Conservation (phyloP, 331 rosid species). For the Pyracantha coccinea region DNA sequence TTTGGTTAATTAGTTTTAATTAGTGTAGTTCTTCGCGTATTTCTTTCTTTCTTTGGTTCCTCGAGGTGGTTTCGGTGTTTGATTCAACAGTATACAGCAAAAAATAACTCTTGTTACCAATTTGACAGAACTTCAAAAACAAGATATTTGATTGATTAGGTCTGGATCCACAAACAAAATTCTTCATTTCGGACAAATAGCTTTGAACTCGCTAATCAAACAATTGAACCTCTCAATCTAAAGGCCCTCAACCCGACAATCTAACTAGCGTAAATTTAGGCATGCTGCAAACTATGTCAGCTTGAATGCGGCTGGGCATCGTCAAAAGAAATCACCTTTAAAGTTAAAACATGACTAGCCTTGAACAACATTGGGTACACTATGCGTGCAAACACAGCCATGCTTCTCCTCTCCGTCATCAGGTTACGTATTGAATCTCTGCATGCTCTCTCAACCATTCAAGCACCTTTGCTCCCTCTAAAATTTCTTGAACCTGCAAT, state of each 20-base stretch:
- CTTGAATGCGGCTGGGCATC: not conserved
- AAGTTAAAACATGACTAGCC: not conserved
- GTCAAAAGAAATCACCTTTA: not conserved
- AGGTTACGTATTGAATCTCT: conserved; percentile 56
- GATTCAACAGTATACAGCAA: not conserved
- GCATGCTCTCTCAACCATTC: conserved; percentile 93
- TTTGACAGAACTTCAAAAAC: not conserved
- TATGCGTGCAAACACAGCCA: not conserved
- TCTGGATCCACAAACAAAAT: not conserved
- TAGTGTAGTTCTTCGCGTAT: too few species aligned
- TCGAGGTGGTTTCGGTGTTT: too few species aligned
- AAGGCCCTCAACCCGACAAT: not conserved
- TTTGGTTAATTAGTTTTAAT: too few species aligned
- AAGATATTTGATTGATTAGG: not conserved
- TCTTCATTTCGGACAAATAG: not conserved
- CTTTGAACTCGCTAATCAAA: not conserved
- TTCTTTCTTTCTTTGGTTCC: too few species aligned
- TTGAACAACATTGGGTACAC: not conserved
- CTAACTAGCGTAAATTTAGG: not conserved
- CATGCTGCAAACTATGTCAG: not conserved
- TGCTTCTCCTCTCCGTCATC: conserved; percentile 21
- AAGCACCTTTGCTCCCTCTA: conserved; percentile 97
- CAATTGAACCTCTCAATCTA: not conserved
- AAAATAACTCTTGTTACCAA: not conserved
- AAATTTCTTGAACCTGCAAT: conserved; percentile 87